These are phyloP conservation scores for Candida boleticola DNA, from an alignment of 805 yeast species.

Conservation along the genomic window DNA sequence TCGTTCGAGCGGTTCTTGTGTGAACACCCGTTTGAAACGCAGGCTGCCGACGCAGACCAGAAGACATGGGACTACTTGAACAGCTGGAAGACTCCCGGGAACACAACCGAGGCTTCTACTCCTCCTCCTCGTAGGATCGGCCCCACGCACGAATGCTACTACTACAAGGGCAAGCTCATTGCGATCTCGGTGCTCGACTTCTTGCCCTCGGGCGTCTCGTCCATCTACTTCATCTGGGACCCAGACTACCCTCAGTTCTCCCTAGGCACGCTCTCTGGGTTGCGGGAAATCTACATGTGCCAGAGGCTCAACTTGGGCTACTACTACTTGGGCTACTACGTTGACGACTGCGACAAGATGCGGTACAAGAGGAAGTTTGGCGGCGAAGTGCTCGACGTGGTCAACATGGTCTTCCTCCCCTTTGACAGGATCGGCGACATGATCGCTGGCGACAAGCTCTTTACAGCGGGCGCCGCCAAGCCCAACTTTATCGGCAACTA, in stretches of 20 bases:
- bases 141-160: conserved; percentile 79
- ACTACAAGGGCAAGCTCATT: conserved; percentile 56
- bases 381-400: conserved; percentile 64
- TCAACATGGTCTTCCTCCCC: conserved; percentile 44
- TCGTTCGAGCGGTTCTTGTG: conserved; percentile 70
- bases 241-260: conserved; percentile 70
- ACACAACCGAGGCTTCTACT: conserved; percentile 1
- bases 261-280: conserved; percentile 74
- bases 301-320: conserved; percentile 44
- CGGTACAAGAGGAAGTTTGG: conserved; percentile 76
- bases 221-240: conserved; percentile 87
- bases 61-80: conserved; percentile 42
- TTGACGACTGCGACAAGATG: conserved; percentile 81
- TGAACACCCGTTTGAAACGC: conserved; percentile 53
- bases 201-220: conserved; percentile 71
- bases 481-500: not conserved
- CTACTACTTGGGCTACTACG: conserved; percentile 80
- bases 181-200: conserved; percentile 79
- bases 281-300: conserved; percentile 64
- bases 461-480: not conserved
- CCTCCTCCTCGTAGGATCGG: conserved; percentile 37
- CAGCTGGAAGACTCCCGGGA: conserved; percentile 35
- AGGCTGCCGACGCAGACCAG: conserved; percentile 20
- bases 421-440: conserved; percentile 24
- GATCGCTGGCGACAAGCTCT: not conserved